Evolutionary conservation across 768 basidiomycete species (phyloP).

Genomic region (Xerocomellus dryophilus): DNA sequence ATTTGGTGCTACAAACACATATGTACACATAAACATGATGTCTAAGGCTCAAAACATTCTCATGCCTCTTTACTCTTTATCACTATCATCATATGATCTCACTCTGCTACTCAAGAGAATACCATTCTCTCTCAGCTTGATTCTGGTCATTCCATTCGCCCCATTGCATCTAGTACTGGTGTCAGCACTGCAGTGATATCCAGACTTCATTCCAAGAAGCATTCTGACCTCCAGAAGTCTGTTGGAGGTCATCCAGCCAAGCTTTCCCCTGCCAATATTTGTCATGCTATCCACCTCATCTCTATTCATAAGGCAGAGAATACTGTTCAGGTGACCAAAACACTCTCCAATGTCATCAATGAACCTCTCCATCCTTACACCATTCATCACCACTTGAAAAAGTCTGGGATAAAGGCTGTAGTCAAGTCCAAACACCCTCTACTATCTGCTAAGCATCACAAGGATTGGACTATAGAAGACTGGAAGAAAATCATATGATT

Average conservation of each 20-base stretch:
- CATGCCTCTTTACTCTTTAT: neutral
- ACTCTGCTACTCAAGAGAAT: neutral
- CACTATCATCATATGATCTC: neutral
- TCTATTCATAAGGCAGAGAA: neutral
- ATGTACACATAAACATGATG: neutral
- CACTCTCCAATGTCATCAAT: too few relatives aligned
- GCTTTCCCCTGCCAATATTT: neutral
- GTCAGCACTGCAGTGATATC: neutral
- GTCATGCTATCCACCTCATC: neutral
- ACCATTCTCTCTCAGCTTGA: neutral
- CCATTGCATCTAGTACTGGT: neutral
- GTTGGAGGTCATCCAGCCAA: neutral
- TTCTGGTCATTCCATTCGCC: neutral
- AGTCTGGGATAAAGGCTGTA: too few relatives aligned
- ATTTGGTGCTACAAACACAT: neutral
- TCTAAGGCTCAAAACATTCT: neutral
- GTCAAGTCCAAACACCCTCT: too few relatives aligned
- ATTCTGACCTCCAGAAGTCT: neutral
- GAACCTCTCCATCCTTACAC: too few relatives aligned
- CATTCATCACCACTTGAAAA: too few relatives aligned
- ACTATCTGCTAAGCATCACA: too few relatives aligned
- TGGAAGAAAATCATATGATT: too few relatives aligned
- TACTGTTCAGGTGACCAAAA: neutral
- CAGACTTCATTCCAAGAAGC: neutral
- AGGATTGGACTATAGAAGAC: too few relatives aligned